phyloP scores from a whole-genome alignment of 2,329 filamentous ascomycete species.

The Fusarium tjaetaba region DNA sequence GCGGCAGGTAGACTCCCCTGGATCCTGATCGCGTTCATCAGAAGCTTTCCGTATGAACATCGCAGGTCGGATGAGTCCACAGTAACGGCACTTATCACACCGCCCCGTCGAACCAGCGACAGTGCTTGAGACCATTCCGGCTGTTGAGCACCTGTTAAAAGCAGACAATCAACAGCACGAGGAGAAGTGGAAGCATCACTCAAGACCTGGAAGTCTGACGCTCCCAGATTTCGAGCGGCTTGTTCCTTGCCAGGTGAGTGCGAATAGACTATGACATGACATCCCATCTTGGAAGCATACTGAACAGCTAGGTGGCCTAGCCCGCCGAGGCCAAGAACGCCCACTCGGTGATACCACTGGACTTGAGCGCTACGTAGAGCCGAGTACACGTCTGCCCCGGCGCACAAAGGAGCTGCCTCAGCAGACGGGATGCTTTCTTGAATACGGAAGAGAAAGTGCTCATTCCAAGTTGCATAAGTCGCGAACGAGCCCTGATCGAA shows the following conservation, averaged over 20 bases:
- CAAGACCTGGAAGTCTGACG: neutral
- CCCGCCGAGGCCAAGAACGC: neutral
- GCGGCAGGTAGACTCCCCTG: neutral
- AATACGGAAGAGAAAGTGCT: neutral
- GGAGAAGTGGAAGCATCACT: neutral
- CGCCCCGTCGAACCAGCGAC: fast-evolving
- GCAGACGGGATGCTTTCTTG: neutral
- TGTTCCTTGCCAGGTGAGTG: neutral
- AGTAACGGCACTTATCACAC: fast-evolving
- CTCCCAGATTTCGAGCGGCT: neutral
- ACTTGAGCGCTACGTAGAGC: neutral
- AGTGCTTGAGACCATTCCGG: fast-evolving
- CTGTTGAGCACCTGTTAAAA: fast-evolving
- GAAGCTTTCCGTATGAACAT: neutral
- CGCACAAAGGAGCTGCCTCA: neutral
- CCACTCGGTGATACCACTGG: neutral
- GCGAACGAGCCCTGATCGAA: neutral
- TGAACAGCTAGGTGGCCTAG: neutral
- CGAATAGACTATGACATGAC: neutral
- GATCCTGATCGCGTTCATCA: neutral
- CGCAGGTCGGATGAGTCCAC: fast-evolving
- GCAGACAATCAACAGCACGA: fast-evolving
- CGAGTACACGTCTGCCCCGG: neutral
- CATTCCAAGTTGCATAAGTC: neutral
- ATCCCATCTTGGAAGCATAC: neutral